Evolutionary conservation across 441 rosid species (phyloP), one percentile per base, ranked within the genome.

Genomic region (Adansonia grandidieri): DNA sequence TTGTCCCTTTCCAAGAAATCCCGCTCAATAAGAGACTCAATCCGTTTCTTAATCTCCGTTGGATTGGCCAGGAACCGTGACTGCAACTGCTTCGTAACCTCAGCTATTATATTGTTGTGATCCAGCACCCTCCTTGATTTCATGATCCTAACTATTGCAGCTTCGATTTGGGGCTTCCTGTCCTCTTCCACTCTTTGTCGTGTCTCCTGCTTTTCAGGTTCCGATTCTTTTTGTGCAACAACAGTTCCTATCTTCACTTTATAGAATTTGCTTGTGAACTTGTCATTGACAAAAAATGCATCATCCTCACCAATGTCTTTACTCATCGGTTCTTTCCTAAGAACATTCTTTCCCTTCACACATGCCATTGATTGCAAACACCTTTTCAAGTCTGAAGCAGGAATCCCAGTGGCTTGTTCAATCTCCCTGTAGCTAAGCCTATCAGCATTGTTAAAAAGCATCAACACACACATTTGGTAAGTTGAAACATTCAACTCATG

Each of bases 181-280:
- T 96, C 99, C 85, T 96, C 98, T 83, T 96, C 99, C 80, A 96
- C 99, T 82, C 99, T 90, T 81, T 94, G 97, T 73, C 99, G 84
- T 9, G 99, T 96, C 88, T 96, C 99, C 84, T 89, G 99, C 85
- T 93, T 96, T 88, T 96, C 99, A 0, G 99, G 99, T 78, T 96
- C 99, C 0, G 99, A 88, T 80, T 95, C 99, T 87, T 93, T 93
- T 19, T 95, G 99, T 0, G 99, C 99, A 71, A 91, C 98, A 68
- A 95, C 99, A 0, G 99, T 95, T 82, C 99, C 99, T 63, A 95
- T 93, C 93, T 95, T 95, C 80, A 95, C 99, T 86, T 93, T 95
- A 71, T 91, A 92, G 83, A 95, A 95, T 86, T 93, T 93, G 89
- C 97, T 91, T 0, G 91, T 77, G 85, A 96, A 96, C 85, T 96